Conservation (phyloP, 306 rosid species). For the Cyclanthera cordifolia region DNA sequence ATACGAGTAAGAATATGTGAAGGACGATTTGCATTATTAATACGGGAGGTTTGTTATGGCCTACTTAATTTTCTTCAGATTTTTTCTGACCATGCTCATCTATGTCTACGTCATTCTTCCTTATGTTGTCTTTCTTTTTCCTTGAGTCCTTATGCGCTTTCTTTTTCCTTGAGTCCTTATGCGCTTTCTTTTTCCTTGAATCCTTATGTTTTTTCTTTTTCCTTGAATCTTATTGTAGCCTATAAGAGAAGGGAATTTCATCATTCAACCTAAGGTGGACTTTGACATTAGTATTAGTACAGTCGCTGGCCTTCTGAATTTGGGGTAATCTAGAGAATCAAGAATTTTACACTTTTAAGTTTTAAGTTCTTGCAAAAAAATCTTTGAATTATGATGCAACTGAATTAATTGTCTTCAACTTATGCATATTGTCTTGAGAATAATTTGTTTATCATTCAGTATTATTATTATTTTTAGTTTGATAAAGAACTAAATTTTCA, state of each 20-base stretch:
- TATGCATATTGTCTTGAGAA: neutral
- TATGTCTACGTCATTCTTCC: neutral
- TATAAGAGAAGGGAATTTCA: constrained; percentile 91
- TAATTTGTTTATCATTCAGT: neutral
- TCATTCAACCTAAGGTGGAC: constrained; percentile 99
- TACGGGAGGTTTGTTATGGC: constrained; percentile 64
- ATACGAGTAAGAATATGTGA: constrained; percentile 95
- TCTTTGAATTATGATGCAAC: neutral
- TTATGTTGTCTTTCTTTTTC: neutral
- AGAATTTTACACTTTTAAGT: neutral
- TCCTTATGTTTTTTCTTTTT: neutral
- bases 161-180: neutral
- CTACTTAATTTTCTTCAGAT: neutral
- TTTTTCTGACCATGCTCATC: neutral
- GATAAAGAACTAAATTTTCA: neutral
- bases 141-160: too few species aligned
- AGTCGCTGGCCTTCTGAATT: constrained; percentile 94
- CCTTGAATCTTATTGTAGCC: constrained; percentile 41
- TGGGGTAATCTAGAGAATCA: constrained; percentile 55
- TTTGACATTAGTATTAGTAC: constrained; percentile 91
- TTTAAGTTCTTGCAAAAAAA: neutral
- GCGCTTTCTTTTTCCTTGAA: neutral
- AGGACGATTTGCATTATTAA: constrained; percentile 92
- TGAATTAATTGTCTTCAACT: neutral
- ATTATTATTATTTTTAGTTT: too few species aligned